phyloP scores from a whole-genome alignment of 148 eudicot genomes.

The Heliosperma pusillum region DNA sequence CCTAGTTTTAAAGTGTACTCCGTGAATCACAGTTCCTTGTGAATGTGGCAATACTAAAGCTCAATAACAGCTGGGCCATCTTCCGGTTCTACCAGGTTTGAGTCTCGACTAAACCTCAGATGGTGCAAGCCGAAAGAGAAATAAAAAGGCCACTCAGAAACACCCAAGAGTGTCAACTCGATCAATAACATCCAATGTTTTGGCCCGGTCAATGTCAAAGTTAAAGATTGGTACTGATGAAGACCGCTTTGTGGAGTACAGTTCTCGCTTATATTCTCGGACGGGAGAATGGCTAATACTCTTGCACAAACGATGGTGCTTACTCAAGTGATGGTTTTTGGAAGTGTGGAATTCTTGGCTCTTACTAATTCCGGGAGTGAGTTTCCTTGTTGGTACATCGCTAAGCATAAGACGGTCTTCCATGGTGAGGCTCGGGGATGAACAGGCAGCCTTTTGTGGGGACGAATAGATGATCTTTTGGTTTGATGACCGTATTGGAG shows the following conservation, averaged over 20 bases:
- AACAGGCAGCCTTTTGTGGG: constrained; percentile 44
- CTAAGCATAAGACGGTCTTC: constrained; percentile 90
- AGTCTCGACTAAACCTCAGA: too few relatives aligned
- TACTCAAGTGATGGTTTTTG: constrained; percentile 48
- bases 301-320: constrained; percentile 68
- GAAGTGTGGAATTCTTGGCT: constrained; percentile 70
- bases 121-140: too few relatives aligned
- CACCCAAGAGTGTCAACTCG: constrained; percentile 65
- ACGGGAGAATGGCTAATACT: constrained; percentile 86
- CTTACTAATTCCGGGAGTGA: constrained; percentile 93
- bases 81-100: too few relatives aligned
- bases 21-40: too few relatives aligned
- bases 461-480: constrained; percentile 53
- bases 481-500: constrained; percentile 81
- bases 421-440: constrained; percentile 55
- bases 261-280: constrained; percentile 53
- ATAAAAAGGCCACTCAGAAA: constrained; percentile 10
- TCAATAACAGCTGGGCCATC: too few relatives aligned
- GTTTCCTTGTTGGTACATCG: constrained; percentile 71
- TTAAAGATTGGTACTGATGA: constrained; percentile 69
- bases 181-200: constrained; percentile 90
- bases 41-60: too few relatives aligned
- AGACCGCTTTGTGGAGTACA: constrained; percentile 60
- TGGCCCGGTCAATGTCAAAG: constrained; percentile 69
- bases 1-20: too few relatives aligned